Base-by-base conservation (phyloP, 2,329 filamentous ascomycete genomes). In the Aspergillus arachidicola region DNA sequence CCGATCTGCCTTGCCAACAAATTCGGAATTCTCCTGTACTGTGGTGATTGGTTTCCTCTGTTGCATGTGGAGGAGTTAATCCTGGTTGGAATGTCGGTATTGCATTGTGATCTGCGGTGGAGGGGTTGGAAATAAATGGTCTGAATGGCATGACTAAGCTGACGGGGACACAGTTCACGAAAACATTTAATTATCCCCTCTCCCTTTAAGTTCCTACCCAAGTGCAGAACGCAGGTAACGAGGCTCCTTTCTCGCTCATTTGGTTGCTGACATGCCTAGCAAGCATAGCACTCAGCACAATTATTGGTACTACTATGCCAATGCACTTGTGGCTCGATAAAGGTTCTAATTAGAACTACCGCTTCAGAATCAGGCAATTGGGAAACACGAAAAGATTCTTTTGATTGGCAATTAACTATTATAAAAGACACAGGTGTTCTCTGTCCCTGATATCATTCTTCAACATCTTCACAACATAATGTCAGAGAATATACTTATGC, bases 61-160 rank as follows among this genome's bases (percentile, higher is more conserved):
- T 55, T 38, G 32, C 51, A 55, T 16, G 51, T 21, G 51, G 51
- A 55, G 32, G 51, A 41, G 38, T 38, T 23, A 55, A 38, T n/a
- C 32, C 36, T 21, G 51, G 21, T 51, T 55, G 32, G n/a, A 12
- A 26, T 32, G n/a, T 14, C n/a, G 1, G 10, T 23, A 55, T 23
- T 41, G 51, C 51, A 26, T 55, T 55, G 32, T 55, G 51, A 55
- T 55, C 51, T 51, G 48, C 48, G 32, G 32, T 19, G 51, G 51
- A 55, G 51, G 51, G 51, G 51, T 23, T 54, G 51, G 21, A 54
- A 36, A 12, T n/a, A 28, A 30, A 54, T 32, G 51, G 28, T 26
- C 23, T 53, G n/a, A 55, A 23, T 38, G 21, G 32, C 32, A 55
- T 55, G 51, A 55, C 51, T 55, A 55, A 55, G 51, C 51, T 55